Conservation (phyloP, 139 green algal species). For the Edaphochlamys debaryana region DNA sequence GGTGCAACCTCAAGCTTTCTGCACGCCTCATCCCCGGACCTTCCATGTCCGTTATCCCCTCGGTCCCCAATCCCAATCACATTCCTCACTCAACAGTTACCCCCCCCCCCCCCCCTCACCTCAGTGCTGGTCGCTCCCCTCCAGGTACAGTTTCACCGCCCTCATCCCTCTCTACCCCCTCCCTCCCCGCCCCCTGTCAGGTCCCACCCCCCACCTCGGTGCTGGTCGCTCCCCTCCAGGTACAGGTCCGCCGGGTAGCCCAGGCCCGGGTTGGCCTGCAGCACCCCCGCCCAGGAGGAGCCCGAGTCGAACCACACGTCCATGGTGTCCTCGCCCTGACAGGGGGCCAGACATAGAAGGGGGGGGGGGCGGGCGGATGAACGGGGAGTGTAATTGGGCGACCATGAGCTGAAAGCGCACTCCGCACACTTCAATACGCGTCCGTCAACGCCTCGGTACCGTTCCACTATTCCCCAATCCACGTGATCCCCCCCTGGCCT, state of each 20-base stretch:
- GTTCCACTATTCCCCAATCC: too few relatives aligned
- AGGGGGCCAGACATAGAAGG: background rate
- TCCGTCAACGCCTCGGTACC: too few relatives aligned
- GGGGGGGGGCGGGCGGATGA: background rate
- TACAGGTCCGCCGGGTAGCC: constrained; percentile 95
- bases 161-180: too few relatives aligned
- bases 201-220: constrained; percentile 70
- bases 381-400: background rate
- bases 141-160: constrained; percentile 97
- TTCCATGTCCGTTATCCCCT: too few relatives aligned
- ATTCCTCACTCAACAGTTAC: too few relatives aligned
- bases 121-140: constrained; percentile 97
- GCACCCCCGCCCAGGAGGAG: constrained; percentile 90
- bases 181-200: too few relatives aligned
- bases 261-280: constrained; percentile 67
- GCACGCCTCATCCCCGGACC: too few relatives aligned
- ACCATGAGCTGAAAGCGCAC: too few relatives aligned
- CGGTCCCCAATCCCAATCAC: too few relatives aligned
- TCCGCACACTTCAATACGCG: too few relatives aligned
- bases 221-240: constrained; percentile 98
- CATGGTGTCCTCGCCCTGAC: constrained; percentile 96
- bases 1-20: too few relatives aligned
- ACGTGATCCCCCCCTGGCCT: too few relatives aligned
- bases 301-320: constrained; percentile 99
- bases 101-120: background rate